Evolutionary conservation across 495 filamentous ascomycete genomes (phyloP).

Genomic region (Penicillium robsamsonii): DNA sequence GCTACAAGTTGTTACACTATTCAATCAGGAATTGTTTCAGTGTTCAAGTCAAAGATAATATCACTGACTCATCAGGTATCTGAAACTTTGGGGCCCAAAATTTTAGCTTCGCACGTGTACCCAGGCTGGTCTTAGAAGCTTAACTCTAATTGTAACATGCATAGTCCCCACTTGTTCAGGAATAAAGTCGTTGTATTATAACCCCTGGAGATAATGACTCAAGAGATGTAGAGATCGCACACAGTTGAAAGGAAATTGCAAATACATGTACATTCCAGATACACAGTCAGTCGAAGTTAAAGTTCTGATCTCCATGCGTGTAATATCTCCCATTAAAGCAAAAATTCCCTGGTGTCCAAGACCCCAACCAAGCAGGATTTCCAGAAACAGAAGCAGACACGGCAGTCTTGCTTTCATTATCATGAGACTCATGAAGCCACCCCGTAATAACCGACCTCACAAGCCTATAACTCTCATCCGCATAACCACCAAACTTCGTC

Average conservation of each 20-base stretch:
- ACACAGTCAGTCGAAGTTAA: not conserved
- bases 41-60: not conserved
- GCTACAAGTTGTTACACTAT: not conserved
- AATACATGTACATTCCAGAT: not conserved
- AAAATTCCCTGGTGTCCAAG: not conserved
- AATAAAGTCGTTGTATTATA: not conserved
- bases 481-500: not conserved
- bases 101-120: not conserved
- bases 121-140: not conserved
- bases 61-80: not conserved
- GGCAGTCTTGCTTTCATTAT: not conserved
- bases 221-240: not conserved
- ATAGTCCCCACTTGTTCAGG: not conserved
- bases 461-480: not conserved
- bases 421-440: not conserved
- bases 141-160: conserved; percentile 1
- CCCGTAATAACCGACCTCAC: not conserved
- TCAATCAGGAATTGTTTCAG: not conserved
- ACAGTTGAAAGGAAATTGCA: not conserved
- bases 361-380: conserved; percentile 2
- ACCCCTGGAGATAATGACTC: not conserved
- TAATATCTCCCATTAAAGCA: not conserved
- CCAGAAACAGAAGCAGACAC: not conserved
- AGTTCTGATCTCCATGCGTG: not conserved
- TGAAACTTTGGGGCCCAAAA: not conserved